Evolutionary conservation across 169 alveolate genomes (phyloP).

Genomic region (Plasmodium vinckei): DNA sequence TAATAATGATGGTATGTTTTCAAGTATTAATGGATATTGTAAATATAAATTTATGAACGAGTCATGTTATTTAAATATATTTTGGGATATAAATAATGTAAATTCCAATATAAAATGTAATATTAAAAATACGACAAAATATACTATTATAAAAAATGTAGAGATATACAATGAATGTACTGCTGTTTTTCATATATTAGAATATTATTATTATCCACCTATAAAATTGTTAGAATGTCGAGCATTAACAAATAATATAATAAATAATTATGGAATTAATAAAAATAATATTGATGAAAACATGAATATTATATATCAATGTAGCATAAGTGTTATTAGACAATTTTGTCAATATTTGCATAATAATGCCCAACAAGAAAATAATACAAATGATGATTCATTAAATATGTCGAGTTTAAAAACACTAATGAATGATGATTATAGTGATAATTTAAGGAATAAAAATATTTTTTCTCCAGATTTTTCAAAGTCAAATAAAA

Average conservation of each 20-base stretch:
- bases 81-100: constrained; percentile 85
- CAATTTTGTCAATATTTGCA: constrained; percentile 70
- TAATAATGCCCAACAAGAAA: constrained; percentile 60
- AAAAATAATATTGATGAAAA: constrained; percentile 63
- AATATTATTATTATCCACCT: constrained; percentile 81
- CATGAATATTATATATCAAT: constrained; percentile 58
- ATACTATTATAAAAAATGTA: constrained; percentile 81
- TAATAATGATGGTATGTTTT: constrained; percentile 84
- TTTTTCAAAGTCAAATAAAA: constrained; percentile 8
- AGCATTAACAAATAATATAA: constrained; percentile 71
- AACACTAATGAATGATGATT: constrained; percentile 13
- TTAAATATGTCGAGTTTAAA: constrained; percentile 19
- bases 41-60: constrained; percentile 83
- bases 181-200: constrained; percentile 87
- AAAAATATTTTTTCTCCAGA: constrained; percentile 9
- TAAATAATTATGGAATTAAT: constrained; percentile 48
- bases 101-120: constrained; percentile 82
- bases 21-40: constrained; percentile 84
- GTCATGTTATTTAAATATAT: constrained; percentile 80
- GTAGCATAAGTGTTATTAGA: constrained; percentile 77
- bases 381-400: constrained; percentile 42
- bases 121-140: constrained; percentile 80
- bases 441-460: constrained; percentile 37
- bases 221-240: constrained; percentile 73
- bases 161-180: constrained; percentile 88